Percentiles rank a stretch among this genome's conserved stretches.
Evolutionary conservation across 805 yeast species (phyloP).

Genomic region (Kodamaea sagamina): DNA sequence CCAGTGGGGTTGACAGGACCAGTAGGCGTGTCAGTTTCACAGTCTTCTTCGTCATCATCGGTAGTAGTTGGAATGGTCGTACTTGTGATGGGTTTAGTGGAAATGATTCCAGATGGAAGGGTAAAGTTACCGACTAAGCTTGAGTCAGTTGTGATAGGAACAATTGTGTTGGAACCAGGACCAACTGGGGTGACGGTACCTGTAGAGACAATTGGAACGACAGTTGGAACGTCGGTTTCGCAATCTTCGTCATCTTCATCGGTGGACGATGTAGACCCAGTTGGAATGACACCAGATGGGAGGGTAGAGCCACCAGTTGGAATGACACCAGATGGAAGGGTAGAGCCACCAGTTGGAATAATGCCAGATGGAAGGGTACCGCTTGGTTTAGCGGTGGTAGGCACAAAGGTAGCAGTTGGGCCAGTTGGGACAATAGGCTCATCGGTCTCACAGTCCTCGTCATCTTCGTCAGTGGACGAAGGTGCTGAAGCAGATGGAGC

Average conservation of each 20-base stretch:
- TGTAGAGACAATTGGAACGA: conserved; percentile 3
- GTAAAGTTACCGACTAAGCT: neutral
- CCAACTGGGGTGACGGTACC: conserved; percentile 4
- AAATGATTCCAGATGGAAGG: neutral
- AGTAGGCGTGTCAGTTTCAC: neutral
- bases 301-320: conserved; percentile 2
- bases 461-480: conserved; percentile 17
- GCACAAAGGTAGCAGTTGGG: neutral
- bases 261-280: conserved; percentile 1
- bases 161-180: neutral
- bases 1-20: conserved; percentile 3
- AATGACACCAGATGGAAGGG: conserved; percentile 4
- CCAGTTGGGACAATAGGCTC: neutral
- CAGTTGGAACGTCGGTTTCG: conserved; percentile 7
- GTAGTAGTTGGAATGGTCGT: neutral
- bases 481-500: conserved; percentile 5
- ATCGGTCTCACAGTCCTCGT: conserved; percentile 13
- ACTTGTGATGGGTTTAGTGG: neutral
- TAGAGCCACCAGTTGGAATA: neutral
- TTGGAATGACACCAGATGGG: neutral
- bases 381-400: too few species aligned
- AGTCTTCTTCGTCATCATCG: conserved; percentile 8
- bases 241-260: conserved; percentile 12
- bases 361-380: neutral
- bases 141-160: conserved; percentile 1